Evolutionary conservation across 495 filamentous ascomycete genomes (phyloP).

Genomic region (Penicillium diatomitis): DNA sequence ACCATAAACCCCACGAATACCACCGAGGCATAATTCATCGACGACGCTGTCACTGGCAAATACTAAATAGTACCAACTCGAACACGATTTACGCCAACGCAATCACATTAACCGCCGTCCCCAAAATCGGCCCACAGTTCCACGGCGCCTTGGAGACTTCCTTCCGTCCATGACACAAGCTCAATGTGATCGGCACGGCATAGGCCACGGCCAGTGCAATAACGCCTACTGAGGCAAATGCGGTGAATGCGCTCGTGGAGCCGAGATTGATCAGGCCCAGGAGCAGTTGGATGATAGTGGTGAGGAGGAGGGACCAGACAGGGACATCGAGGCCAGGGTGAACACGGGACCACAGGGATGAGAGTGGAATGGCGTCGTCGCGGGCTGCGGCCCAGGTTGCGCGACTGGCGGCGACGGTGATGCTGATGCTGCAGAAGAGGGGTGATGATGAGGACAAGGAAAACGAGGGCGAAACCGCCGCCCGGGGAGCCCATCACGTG

Average conservation of each 20-base stretch:
- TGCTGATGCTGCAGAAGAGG: constrained; percentile 56
- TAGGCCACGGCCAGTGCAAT: constrained; percentile 52
- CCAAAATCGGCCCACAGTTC: constrained; percentile 45
- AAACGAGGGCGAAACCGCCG: constrained; percentile 38
- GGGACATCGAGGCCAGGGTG: constrained; percentile 23
- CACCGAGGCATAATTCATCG: constrained; percentile 55
- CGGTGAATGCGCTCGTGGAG: constrained; percentile 49
- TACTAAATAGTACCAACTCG: constrained; percentile 50
- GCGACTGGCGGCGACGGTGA: constrained; percentile 51
- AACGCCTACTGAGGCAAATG: constrained; percentile 55
- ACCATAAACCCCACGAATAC: constrained; percentile 50
- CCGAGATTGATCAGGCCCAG: constrained; percentile 59
- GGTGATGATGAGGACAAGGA: constrained; percentile 51
- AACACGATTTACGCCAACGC: constrained; percentile 51
- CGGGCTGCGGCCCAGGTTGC: constrained; percentile 53
- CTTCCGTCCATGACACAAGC: constrained; percentile 39
- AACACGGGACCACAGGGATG: constrained; percentile 26
- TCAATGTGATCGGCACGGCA: constrained; percentile 47
- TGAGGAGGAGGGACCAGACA: constrained; percentile 26
- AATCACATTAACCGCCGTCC: constrained; percentile 46
- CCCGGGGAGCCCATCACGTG: constrained; percentile 36
- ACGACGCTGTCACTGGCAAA: constrained; percentile 35
- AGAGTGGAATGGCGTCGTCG: constrained; percentile 38
- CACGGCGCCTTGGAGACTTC: constrained; percentile 48
- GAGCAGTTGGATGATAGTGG: constrained; percentile 34